A percentile compares a stretch with the other conserved stretches of the same genome.
phyloP scores from a whole-genome alignment of 345 rosid species.

The Alliaria petiolata region DNA sequence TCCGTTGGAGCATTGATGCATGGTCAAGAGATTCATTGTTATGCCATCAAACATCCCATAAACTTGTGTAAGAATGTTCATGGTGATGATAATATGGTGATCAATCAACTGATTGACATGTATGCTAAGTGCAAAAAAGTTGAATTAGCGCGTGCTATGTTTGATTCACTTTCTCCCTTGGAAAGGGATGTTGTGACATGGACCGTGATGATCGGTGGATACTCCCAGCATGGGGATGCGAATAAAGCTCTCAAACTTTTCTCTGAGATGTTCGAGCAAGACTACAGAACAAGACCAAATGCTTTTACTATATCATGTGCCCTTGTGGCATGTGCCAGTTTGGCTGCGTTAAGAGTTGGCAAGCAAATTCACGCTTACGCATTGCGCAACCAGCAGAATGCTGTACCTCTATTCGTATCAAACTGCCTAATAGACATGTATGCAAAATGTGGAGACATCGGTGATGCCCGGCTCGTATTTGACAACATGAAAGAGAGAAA shows the following conservation, averaged over 20 bases:
- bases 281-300: slow-evolving; percentile 55
- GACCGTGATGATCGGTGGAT: slow-evolving; percentile 87
- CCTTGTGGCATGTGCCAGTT: slow-evolving; percentile 73
- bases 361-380: slow-evolving; percentile 67
- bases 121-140: slow-evolving; percentile 64
- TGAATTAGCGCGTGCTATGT: slow-evolving; percentile 45
- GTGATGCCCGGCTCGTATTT: slow-evolving; percentile 55
- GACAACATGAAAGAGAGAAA: slow-evolving; percentile 53
- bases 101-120: slow-evolving; percentile 77
- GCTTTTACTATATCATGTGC: slow-evolving; percentile 73
- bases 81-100: slow-evolving; percentile 49
- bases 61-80: slow-evolving; percentile 31
- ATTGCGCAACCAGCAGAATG: slow-evolving; percentile 46
- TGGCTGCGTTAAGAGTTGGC: slow-evolving; percentile 67
- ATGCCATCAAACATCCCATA: slow-evolving; percentile 55
- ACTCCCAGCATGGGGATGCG: slow-evolving; percentile 79
- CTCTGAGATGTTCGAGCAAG: slow-evolving; percentile 51
- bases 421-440: slow-evolving; percentile 89
- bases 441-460: slow-evolving; percentile 68
- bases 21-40: slow-evolving; percentile 75
- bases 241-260: slow-evolving; percentile 65
- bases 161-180: slow-evolving; percentile 41
- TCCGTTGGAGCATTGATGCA: slow-evolving; percentile 58
- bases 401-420: slow-evolving; percentile 39
- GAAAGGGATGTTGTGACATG: slow-evolving; percentile 74